These are phyloP conservation scores for Dictyostelium intermedium DNA, from an alignment of 78 protist genomes.

Conservation along the genomic window DNA sequence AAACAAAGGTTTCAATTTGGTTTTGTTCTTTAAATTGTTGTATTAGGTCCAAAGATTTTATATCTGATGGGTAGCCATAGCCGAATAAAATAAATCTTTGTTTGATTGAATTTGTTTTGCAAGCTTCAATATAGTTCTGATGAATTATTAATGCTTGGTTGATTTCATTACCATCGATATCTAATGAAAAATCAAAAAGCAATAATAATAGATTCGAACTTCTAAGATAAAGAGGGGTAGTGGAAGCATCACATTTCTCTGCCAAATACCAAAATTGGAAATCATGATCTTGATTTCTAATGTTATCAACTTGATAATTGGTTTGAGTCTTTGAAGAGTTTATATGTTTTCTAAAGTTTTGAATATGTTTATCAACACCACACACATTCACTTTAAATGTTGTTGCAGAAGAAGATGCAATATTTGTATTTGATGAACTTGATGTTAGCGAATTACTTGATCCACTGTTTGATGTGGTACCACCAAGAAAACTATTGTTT, in stretches of 20 bases:
- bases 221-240: background rate
- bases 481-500: too few relatives aligned
- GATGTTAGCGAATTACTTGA: background rate
- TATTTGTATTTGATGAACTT: background rate
- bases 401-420: background rate
- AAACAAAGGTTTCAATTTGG: background rate
- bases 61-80: background rate
- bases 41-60: background rate
- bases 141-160: background rate
- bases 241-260: background rate
- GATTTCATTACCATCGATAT: background rate
- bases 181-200: background rate
- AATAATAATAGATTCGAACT: background rate
- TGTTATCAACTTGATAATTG: background rate
- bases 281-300: background rate
- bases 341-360: background rate
- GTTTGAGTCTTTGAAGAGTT: background rate
- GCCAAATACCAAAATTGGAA: slow-evolving; percentile 10
- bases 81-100: background rate
- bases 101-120: background rate
- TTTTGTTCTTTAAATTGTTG: background rate
- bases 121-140: background rate
- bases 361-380: background rate
- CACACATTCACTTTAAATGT: background rate
- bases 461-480: background rate